Evolutionary conservation across 2,329 filamentous ascomycete species (phyloP).

Genomic region (Pseudovirgaria hyperparasitica): DNA sequence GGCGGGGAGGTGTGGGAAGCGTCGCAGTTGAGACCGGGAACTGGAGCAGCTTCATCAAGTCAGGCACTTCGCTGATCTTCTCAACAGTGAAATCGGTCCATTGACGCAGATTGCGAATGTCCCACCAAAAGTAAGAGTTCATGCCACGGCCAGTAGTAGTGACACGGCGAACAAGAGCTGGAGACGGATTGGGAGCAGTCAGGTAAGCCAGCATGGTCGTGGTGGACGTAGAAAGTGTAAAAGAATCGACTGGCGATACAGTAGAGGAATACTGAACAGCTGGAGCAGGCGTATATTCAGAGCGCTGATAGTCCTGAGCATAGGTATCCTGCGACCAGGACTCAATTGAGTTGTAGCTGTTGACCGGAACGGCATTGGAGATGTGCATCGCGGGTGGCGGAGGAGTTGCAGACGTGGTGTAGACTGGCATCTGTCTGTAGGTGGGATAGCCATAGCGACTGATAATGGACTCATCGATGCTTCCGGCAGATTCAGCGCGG

Average conservation of each 20-base stretch:
- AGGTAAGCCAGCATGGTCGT: constrained; percentile 71
- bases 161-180: constrained; percentile 67
- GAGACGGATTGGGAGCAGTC: constrained; percentile 65
- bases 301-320: constrained; percentile 14
- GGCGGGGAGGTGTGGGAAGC: constrained; percentile 44
- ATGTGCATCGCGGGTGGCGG: constrained; percentile 23
- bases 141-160: constrained; percentile 56
- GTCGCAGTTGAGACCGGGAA: constrained; percentile 45
- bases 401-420: constrained; percentile 30
- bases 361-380: constrained; percentile 26
- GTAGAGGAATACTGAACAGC: constrained; percentile 34
- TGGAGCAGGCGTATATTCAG: constrained; percentile 23
- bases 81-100: constrained; percentile 70
- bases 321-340: constrained; percentile 18
- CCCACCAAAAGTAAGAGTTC: constrained; percentile 90
- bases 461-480: constrained; percentile 52
- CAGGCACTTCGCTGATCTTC: constrained; percentile 60
- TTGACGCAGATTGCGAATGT: constrained; percentile 71
- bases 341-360: constrained; percentile 17
- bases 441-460: constrained; percentile 71
- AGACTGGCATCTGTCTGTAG: constrained; percentile 61
- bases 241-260: constrained; percentile 27
- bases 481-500: constrained; percentile 53
- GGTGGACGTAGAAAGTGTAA: constrained; percentile 25
- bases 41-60: constrained; percentile 57